Evolutionary conservation across 306 rosid species (phyloP).

Genomic region (Boehmeria nivea): DNA sequence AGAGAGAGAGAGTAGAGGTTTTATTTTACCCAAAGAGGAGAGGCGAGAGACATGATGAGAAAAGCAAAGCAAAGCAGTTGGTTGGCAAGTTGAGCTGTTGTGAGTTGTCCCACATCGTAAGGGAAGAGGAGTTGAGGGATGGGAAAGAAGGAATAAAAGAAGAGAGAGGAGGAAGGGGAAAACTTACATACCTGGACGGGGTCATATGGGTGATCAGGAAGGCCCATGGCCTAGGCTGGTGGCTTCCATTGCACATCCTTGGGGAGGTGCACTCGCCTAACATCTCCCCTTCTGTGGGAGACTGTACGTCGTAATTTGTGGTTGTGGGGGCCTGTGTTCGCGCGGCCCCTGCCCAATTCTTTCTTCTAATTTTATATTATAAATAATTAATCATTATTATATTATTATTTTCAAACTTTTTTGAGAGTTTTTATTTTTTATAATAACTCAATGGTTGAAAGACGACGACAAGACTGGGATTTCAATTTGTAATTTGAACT

Average conservation of each 20-base stretch:
- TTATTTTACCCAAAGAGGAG: too few relatives aligned
- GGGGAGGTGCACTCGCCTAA: conserved; percentile 45
- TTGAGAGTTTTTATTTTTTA: too few relatives aligned
- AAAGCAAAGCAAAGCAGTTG: too few relatives aligned
- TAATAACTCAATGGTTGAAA: too few relatives aligned
- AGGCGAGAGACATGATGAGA: too few relatives aligned
- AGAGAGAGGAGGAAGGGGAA: neutral
- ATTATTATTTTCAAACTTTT: too few relatives aligned
- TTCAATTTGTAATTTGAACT: too few relatives aligned
- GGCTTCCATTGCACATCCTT: conserved; percentile 54
- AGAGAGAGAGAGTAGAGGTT: too few relatives aligned
- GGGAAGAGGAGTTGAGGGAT: neutral
- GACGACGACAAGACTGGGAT: too few relatives aligned
- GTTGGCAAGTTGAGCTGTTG: too few relatives aligned
- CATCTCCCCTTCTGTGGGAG: conserved; percentile 53
- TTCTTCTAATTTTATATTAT: neutral
- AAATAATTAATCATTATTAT: too few relatives aligned
- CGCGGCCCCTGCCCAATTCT: conserved; percentile 46
- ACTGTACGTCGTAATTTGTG: conserved; percentile 71
- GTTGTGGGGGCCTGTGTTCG: conserved; percentile 68
- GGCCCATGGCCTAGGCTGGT: conserved; percentile 42
- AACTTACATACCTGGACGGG: conserved; percentile 55
- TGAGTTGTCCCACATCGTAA: too few relatives aligned
- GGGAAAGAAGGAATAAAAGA: neutral
- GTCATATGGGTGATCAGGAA: conserved; percentile 41